phyloP scores from a whole-genome alignment of 352 stramenopile species.

The Globisporangium alternatum region DNA sequence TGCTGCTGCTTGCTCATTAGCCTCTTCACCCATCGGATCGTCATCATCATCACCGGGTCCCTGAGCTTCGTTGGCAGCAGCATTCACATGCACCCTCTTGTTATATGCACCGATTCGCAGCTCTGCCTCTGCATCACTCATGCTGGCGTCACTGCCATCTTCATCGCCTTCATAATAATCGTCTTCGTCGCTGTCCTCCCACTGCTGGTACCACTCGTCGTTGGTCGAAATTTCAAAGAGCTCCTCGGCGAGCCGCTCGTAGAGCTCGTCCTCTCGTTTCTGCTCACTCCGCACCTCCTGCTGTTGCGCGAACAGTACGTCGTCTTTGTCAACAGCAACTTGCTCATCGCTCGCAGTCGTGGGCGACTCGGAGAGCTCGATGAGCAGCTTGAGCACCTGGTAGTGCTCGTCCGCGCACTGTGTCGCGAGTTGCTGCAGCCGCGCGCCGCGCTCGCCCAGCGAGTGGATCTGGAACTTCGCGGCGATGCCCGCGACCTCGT shows the following conservation, averaged over 20 bases:
- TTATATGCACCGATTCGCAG: background rate
- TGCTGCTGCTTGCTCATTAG: background rate
- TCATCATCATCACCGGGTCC: slow-evolving; percentile 10
- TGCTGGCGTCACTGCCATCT: slow-evolving; percentile 8
- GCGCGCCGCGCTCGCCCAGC: slow-evolving; percentile 35
- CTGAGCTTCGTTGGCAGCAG: background rate
- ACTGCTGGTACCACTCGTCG: slow-evolving; percentile 67
- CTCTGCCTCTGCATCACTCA: background rate
- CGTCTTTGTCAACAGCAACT: slow-evolving; percentile 28
- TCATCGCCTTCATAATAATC: background rate
- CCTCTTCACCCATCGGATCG: background rate
- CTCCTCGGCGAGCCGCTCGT: slow-evolving; percentile 44
- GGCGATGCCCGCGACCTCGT: slow-evolving; percentile 36
- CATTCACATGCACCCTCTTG: background rate
- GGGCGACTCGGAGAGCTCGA: slow-evolving; percentile 52
- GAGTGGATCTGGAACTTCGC: slow-evolving; percentile 60
- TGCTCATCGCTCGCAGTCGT: slow-evolving; percentile 35
- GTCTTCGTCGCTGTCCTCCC: slow-evolving; percentile 42
- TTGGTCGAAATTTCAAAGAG: slow-evolving; percentile 60
- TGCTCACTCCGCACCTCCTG: slow-evolving; percentile 21
- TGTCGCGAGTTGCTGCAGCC: slow-evolving; percentile 30
- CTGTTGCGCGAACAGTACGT: slow-evolving; percentile 13
- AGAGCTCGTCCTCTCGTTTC: slow-evolving; percentile 19
- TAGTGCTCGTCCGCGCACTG: slow-evolving; percentile 28
- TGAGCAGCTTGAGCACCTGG: slow-evolving; percentile 53